Conservation (phyloP, 768 basidiomycete genomes). For the Boletus patriciae region DNA sequence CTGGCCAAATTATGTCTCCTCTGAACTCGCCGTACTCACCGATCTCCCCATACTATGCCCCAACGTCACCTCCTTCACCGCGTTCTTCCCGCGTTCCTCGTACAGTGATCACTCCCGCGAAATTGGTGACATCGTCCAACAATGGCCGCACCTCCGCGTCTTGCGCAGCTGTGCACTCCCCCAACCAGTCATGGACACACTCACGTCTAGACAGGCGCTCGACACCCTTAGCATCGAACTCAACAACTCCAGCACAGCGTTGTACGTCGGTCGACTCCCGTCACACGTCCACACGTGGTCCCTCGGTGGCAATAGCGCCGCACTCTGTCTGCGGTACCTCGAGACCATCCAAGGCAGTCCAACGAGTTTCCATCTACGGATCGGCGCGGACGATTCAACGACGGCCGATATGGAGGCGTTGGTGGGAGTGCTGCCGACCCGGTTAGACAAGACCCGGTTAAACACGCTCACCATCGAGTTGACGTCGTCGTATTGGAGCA, state of each 20-base stretch:
- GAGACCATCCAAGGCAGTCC: conserved; percentile 19
- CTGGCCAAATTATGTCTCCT: conserved; percentile 25
- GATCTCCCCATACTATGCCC: conserved; percentile 24
- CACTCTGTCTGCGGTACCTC: conserved; percentile 23
- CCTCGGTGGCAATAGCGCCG: conserved; percentile 25
- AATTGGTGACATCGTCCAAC: conserved; percentile 24
- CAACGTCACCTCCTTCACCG: conserved; percentile 28
- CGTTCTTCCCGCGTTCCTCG: conserved; percentile 27
- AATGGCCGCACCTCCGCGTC: conserved; percentile 21
- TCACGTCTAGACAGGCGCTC: conserved; percentile 12
- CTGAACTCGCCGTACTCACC: conserved; percentile 23
- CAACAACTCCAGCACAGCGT: conserved; percentile 22
- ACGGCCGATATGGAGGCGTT: conserved; percentile 16
- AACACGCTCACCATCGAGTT: conserved; percentile 20
- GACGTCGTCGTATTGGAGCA: conserved; percentile 31
- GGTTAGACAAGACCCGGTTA: conserved; percentile 12
- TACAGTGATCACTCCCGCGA: conserved; percentile 28
- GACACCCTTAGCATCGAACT: conserved; percentile 28
- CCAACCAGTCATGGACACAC: conserved; percentile 21
- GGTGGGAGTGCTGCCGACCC: conserved; percentile 9
- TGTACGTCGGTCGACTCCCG: conserved; percentile 22
- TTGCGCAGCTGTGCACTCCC: conserved; percentile 24
- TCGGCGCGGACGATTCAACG: conserved; percentile 30
- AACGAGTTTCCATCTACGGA: conserved; percentile 16
- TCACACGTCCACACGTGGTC: conserved; percentile 20